Conservation (phyloP, 176 grass and related monocot genomes). For the Dendrocalamus sinicus region DNA sequence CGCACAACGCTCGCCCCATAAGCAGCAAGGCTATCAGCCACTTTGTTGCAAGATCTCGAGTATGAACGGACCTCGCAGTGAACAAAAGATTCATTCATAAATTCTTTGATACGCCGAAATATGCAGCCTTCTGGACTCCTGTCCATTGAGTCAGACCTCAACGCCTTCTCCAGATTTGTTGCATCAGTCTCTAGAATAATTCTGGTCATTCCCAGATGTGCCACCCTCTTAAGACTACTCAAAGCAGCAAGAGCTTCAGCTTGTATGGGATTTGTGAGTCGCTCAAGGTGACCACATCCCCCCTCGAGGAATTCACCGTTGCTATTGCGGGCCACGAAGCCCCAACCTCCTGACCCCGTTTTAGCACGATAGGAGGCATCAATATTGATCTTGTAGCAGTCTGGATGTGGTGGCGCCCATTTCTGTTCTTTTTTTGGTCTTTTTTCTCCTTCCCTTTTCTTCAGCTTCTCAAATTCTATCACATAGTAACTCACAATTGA, state of each 20-base stretch:
- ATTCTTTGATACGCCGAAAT: no score
- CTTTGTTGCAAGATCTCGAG: no score
- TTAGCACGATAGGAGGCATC: not conserved
- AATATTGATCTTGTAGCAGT: not conserved
- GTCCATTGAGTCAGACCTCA: not conserved
- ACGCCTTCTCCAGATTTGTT: not conserved
- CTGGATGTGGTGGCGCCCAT: not conserved
- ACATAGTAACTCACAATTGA: not conserved
- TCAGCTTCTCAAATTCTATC: not conserved
- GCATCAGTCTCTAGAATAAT: not conserved
- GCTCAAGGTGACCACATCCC: not conserved
- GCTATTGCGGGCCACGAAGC: not conserved
- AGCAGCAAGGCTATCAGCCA: no score
- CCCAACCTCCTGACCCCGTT: not conserved
- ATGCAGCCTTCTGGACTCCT: not conserved
- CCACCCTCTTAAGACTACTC: not conserved
- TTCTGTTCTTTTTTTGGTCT: not conserved
- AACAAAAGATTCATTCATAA: no score
- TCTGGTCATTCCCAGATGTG: not conserved
- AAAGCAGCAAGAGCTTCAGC: not conserved
- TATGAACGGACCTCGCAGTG: no score
- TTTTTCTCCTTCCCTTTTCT: no score
- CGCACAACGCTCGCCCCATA: no score
- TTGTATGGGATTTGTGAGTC: accelerated
- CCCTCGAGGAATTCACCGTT: not conserved